phyloP scores from a whole-genome alignment of 2,329 filamentous ascomycete genomes.

The Hypoxylon sp. region DNA sequence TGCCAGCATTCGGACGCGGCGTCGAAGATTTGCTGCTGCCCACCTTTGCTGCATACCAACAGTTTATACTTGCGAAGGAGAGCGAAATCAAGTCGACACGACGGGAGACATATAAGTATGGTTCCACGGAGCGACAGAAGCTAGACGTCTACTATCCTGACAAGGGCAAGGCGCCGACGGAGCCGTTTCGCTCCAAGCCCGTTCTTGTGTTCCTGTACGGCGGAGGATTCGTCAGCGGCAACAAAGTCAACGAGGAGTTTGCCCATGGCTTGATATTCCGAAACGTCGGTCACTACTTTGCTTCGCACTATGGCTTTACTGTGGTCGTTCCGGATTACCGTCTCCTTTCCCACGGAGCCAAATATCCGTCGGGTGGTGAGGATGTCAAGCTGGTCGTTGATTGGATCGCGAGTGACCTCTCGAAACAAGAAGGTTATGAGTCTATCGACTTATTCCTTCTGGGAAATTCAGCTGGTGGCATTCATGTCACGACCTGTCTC shows the following conservation, averaged over 20 bases:
- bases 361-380: slow-evolving; percentile 52
- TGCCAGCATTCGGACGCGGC: slow-evolving; percentile 29
- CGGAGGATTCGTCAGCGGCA: slow-evolving; percentile 47
- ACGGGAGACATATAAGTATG: slow-evolving; percentile 47
- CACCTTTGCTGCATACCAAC: slow-evolving; percentile 41
- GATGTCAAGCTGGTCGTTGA: slow-evolving; percentile 49
- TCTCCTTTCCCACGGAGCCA: slow-evolving; percentile 50
- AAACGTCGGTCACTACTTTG: slow-evolving; percentile 53
- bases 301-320: slow-evolving; percentile 46
- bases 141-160: slow-evolving; percentile 51
- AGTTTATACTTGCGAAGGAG: slow-evolving; percentile 37
- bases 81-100: slow-evolving; percentile 41
- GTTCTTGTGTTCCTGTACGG: slow-evolving; percentile 48
- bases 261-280: slow-evolving; percentile 44
- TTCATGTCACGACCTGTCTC: slow-evolving; percentile 50
- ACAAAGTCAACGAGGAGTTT: slow-evolving; percentile 43
- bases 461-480: slow-evolving; percentile 53
- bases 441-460: slow-evolving; percentile 49
- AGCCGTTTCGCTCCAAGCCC: slow-evolving; percentile 31
- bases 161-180: slow-evolving; percentile 10
- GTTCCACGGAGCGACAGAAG: slow-evolving; percentile 47
- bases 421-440: slow-evolving; percentile 37
- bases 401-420: slow-evolving; percentile 45
- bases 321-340: slow-evolving; percentile 52
- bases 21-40: slow-evolving; percentile 37